Conservation (phyloP, 2,329 filamentous ascomycete species). For the Periconia digitata region DNA sequence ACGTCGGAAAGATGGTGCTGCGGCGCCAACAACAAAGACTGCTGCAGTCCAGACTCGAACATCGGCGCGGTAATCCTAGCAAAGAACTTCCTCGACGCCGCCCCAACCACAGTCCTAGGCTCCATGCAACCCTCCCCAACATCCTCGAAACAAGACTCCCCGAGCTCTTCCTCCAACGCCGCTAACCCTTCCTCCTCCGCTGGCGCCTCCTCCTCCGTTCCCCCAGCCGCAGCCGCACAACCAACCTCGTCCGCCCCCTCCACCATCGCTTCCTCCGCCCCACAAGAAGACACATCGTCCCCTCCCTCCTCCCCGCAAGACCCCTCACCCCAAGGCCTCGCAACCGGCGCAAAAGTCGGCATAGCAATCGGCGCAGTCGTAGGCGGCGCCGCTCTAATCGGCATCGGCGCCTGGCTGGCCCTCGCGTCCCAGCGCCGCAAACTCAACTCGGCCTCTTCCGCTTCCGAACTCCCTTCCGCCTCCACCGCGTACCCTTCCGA, state of each 20-base stretch:
- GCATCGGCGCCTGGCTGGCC: background rate
- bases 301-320: background rate
- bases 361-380: constrained; percentile 2
- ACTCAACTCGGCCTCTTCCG: background rate
- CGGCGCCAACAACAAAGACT: background rate
- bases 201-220: background rate
- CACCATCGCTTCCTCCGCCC: background rate
- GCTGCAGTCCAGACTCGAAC: background rate
- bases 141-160: background rate
- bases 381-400: background rate
- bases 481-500: background rate
- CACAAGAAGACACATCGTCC: background rate
- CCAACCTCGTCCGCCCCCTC: background rate
- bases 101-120: background rate
- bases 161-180: background rate
- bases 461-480: background rate
- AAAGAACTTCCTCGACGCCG: background rate
- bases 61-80: background rate
- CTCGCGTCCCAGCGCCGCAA: background rate
- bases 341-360: background rate
- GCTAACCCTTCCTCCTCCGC: background rate
- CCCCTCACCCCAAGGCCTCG: background rate
- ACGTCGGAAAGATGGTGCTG: constrained; percentile 2
- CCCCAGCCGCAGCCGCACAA: background rate
- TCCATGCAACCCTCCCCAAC: background rate